Percentiles rank a stretch among this genome's conserved stretches.
These are phyloP conservation scores for Pseudonectria buxi DNA, from an alignment of 2,329 filamentous ascomycete genomes.

Conservation along the genomic window DNA sequence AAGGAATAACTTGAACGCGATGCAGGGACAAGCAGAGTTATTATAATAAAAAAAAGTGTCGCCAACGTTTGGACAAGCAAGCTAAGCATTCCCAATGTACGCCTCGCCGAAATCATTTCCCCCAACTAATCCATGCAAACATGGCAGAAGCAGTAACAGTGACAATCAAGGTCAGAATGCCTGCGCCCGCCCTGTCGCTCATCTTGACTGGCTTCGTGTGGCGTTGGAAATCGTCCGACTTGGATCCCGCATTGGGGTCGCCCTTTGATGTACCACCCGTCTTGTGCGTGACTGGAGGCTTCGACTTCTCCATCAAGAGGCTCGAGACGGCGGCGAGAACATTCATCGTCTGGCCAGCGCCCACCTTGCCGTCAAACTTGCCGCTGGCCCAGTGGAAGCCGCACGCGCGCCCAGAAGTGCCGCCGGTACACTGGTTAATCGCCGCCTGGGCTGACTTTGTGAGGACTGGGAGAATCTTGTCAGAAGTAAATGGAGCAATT, in stretches of 20 bases:
- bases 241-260: slow-evolving; percentile 35
- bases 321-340: slow-evolving; percentile 49
- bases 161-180: slow-evolving; percentile 40
- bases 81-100: too few relatives aligned
- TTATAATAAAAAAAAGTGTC: too few relatives aligned
- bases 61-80: slow-evolving; percentile 1
- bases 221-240: slow-evolving; percentile 28
- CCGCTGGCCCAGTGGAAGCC: slow-evolving; percentile 48
- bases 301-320: slow-evolving; percentile 38
- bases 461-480: slow-evolving; percentile 45
- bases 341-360: slow-evolving; percentile 55
- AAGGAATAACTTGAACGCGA: too few relatives aligned
- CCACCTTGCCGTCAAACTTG: slow-evolving; percentile 46
- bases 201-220: slow-evolving; percentile 31
- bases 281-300: slow-evolving; percentile 36
- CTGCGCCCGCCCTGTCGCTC: slow-evolving; percentile 41
- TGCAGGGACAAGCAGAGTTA: too few relatives aligned
- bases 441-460: slow-evolving; percentile 47
- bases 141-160: slow-evolving; percentile 32
- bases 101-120: slow-evolving; percentile 19
- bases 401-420: slow-evolving; percentile 41
- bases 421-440: slow-evolving; percentile 48
- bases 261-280: slow-evolving; percentile 47
- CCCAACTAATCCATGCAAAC: slow-evolving; percentile 44
- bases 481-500: slow-evolving; percentile 46